These are phyloP conservation scores for Aspergillus saccharolyticus DNA, from an alignment of 495 filamentous ascomycete species.

Conservation along the genomic window DNA sequence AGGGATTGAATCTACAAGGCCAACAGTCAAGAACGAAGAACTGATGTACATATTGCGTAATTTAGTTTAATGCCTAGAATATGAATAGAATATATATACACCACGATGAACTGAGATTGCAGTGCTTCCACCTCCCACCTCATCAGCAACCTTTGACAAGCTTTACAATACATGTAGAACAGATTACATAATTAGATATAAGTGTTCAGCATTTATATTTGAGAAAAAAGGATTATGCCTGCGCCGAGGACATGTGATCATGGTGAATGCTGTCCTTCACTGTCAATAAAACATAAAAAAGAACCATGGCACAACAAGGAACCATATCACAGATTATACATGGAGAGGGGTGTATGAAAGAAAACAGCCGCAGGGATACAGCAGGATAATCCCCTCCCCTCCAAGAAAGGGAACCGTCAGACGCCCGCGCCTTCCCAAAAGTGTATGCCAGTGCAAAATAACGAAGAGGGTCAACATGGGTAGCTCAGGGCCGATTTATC, in stretches of 20 bases:
- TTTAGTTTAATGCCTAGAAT: not conserved
- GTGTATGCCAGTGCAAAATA: conserved; percentile 6
- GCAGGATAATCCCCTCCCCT: too few relatives aligned
- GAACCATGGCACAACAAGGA: not conserved
- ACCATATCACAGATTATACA: not conserved
- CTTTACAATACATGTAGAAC: not conserved
- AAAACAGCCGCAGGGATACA: not conserved
- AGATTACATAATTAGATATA: not conserved
- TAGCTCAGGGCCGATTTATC: not conserved
- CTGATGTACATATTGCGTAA: not conserved
- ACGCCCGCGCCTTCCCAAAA: conserved; percentile 29
- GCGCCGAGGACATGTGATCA: not conserved
- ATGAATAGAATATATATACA: not conserved
- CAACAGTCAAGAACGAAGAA: not conserved
- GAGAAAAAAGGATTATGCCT: not conserved
- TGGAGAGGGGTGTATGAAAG: not conserved
- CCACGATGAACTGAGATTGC: not conserved
- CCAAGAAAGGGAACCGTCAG: conserved; percentile 10
- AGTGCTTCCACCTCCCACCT: not conserved
- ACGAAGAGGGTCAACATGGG: not conserved
- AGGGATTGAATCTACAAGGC: not conserved
- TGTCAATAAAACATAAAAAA: not conserved
- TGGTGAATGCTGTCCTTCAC: not conserved
- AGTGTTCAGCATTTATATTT: not conserved
- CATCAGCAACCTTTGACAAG: not conserved